Conservation (phyloP, 202 grass and related monocot genomes). For the Zizania palustris region DNA sequence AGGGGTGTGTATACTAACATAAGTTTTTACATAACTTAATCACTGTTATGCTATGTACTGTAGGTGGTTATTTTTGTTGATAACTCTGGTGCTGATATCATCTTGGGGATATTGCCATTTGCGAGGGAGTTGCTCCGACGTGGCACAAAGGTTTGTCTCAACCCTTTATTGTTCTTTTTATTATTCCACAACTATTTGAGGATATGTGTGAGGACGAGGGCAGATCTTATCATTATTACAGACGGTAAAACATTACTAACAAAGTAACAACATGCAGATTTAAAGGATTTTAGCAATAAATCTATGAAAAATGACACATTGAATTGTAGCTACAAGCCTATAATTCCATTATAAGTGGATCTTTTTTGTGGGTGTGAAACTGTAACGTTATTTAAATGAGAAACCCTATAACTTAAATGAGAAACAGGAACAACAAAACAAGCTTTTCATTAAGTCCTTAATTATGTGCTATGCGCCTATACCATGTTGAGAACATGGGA, state of each 20-base stretch:
- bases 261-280: neutral
- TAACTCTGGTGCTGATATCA: conserved; percentile 98
- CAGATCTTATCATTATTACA: neutral
- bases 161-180: neutral
- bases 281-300: neutral
- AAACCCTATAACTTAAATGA: neutral
- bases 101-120: conserved; percentile 93
- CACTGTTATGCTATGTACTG: conserved; percentile 33
- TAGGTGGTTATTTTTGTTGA: conserved; percentile 99
- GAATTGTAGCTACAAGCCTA: neutral
- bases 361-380: neutral
- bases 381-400: neutral
- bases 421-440: neutral
- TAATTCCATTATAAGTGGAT: neutral
- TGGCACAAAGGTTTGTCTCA: conserved; percentile 80
- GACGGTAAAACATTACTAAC: neutral
- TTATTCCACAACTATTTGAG: neutral
- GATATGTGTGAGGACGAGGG: neutral
- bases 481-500: no score
- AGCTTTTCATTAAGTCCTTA: neutral
- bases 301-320: conserved; percentile 17
- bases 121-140: conserved; percentile 85
- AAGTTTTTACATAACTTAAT: conserved; percentile 35
- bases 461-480: no score
- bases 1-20: neutral